Evolutionary conservation across 148 eudicot genomes (phyloP).

Genomic region (Silene conica): DNA sequence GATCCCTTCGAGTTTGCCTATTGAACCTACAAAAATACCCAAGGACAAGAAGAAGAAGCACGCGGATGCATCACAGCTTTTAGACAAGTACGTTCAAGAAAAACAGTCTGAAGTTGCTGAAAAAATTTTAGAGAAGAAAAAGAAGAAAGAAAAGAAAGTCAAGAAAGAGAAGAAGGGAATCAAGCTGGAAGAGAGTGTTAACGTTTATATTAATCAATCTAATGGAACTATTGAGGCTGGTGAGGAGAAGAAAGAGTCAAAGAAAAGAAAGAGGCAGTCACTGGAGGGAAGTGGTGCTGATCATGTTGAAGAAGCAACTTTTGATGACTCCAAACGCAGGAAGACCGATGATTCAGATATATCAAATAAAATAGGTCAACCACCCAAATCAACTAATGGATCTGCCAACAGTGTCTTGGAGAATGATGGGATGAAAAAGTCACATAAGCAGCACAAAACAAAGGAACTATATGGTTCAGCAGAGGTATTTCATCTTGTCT

Average conservation of each 20-base stretch:
- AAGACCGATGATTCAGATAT: slow-evolving; percentile 40
- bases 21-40: slow-evolving; percentile 30
- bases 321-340: slow-evolving; percentile 49
- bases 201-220: too few species aligned
- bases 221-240: slow-evolving; percentile 1
- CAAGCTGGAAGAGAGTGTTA: slow-evolving; percentile 22
- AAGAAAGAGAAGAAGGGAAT: slow-evolving; percentile 26
- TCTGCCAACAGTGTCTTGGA: slow-evolving; percentile 28
- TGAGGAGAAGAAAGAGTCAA: slow-evolving; percentile 47
- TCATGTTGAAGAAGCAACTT: slow-evolving; percentile 21
- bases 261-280: slow-evolving; percentile 60
- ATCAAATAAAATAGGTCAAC: slow-evolving; percentile 24
- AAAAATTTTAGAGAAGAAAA: background rate
- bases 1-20: slow-evolving; percentile 15
- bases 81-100: slow-evolving; percentile 20
- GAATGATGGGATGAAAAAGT: slow-evolving; percentile 31
- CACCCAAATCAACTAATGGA: slow-evolving; percentile 20
- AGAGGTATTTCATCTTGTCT: slow-evolving; percentile 48
- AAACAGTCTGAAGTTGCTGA: slow-evolving; percentile 8
- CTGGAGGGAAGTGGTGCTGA: slow-evolving; percentile 33
- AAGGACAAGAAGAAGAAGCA: slow-evolving; percentile 59
- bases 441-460: slow-evolving; percentile 14
- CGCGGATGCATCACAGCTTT: slow-evolving; percentile 22
- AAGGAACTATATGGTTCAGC: slow-evolving; percentile 46
- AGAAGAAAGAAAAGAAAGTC: slow-evolving; percentile 20